Evolutionary conservation across 2,329 filamentous ascomycete genomes (phyloP), one percentile per base, ranked within the genome.

Genomic region (Fonsecaea multimorphosa): DNA sequence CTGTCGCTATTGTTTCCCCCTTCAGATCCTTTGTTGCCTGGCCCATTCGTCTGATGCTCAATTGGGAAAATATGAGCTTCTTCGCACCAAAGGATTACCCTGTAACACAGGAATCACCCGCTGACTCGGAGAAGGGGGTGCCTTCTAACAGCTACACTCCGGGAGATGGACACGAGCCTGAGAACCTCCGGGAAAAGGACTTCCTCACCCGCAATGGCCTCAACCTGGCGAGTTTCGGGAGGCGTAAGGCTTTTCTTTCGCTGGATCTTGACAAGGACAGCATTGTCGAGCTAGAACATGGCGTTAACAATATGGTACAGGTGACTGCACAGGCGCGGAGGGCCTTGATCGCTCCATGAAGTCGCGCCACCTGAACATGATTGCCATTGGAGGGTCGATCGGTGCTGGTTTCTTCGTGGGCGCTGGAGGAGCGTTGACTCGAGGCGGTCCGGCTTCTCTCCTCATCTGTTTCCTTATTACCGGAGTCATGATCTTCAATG

Each of bases 401-500:
- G 89, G 89, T 67, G 93, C 91, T 38, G 93, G 93, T 71, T 83
- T 97, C 3, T 97, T 97, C 76, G 92, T 97, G 54, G 90, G 91
- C 31, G 94, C 91, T 0, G 92, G 91, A 62, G 82, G 81, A 65
- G 88, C 91, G 14, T 81, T 96, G 65, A 82, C 86, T 54, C 81
- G 82, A 16, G 92, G 92, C 70, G 70, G 92, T 3, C 92, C 92
- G 5, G 92, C 89, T 0, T 90, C 91, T 0, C 76, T 96, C n/a
- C 78, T 96, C 32, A 85, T 96, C 57, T 90, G 90, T 29, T 96
- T 92, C 74, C 78, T 81, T 63, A 85, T 96, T 67, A 89, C 96
- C 69, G 93, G 93, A 55, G 79, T 87, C 73, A 96, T 97, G 92
- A 79, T 97, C 69, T 97, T 92, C 79, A 95, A 91, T 76, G 96